A percentile compares a stretch with the other conserved stretches of the same genome.
Conservation (phyloP, 139 green algal genomes). For the Marvania coccoides region DNA sequence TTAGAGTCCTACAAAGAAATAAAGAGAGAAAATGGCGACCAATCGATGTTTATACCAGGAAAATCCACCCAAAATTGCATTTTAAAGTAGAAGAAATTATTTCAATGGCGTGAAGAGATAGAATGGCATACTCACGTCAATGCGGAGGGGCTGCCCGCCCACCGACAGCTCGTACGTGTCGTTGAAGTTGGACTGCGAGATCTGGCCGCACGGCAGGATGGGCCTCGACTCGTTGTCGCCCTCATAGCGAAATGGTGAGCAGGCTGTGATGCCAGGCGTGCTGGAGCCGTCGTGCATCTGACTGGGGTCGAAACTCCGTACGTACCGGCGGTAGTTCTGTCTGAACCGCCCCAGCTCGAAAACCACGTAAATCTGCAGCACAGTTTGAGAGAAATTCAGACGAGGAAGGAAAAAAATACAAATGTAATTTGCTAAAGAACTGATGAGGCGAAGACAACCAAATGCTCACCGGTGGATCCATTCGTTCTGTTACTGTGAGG, state of each 20-base stretch:
- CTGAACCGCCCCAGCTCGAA: constrained; percentile 84
- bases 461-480: constrained; percentile 40
- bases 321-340: constrained; percentile 92
- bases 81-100: neutral
- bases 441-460: neutral
- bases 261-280: constrained; percentile 23
- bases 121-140: neutral
- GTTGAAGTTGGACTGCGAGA: constrained; percentile 92
- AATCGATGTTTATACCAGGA: neutral
- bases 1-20: constrained; percentile 30
- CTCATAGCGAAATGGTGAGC: constrained; percentile 44
- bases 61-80: too few relatives aligned
- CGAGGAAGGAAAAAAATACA: neutral
- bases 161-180: constrained; percentile 56
- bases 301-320: constrained; percentile 63
- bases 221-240: constrained; percentile 13
- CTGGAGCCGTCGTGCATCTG: constrained; percentile 55
- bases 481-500: constrained; percentile 15
- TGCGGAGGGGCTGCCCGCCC: neutral
- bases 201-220: constrained; percentile 90
- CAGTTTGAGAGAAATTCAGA: neutral
- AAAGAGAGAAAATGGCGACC: neutral
- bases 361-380: constrained; percentile 76
- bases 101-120: neutral
- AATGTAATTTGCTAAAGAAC: neutral